Evolutionary conservation across 768 basidiomycete species (phyloP), one percentile per base, ranked within the genome.

Genomic region (Boletus rex-veris): DNA sequence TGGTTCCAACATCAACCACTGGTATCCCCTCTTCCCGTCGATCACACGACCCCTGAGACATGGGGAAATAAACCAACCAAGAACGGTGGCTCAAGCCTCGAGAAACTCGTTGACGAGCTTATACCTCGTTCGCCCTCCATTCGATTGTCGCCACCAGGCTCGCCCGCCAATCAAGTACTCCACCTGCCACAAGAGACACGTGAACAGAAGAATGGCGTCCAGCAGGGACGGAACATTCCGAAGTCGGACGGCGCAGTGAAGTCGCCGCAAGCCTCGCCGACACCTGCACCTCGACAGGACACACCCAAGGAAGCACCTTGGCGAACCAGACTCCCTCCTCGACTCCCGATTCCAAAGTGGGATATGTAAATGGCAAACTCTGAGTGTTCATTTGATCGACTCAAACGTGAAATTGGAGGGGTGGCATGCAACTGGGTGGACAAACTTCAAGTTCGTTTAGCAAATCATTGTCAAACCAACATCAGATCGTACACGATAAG

Each of bases 341-440:
- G 70, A 9, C 59, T 37, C 10, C 70, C 68, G 12, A 68, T 70
- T 40, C 68, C 68, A 21, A 70, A 66, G 53, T 70, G 68, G 68
- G 28, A 28, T 7, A 28, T 28, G 28, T 28, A 28, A 28, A 28
- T 28, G 28, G 28, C 24, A 24, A 24, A 24, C 3, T 24, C 24
- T 24, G 30, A 6, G 16, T 15, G 7, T 24, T 46, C 24, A 18
- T 48, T 24, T 35, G 45, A 47, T 47, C 10, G 15, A 9, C 6
- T 36, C 44, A 12, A 12, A n/a, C 10, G 43, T 10, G 30, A 44
- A 9, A 44, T 28, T 28, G 26, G 26, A 28, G 26, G 26, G 26
- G 26, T 28, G 8, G 26, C 2, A 28, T 28, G 26, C 2, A 28
- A 28, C 7, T 8, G 26, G 26, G 26, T 28, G 8, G 26, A 28